Conservation (phyloP, 2,329 filamentous ascomycete genomes). For the Apiospora hydei region DNA sequence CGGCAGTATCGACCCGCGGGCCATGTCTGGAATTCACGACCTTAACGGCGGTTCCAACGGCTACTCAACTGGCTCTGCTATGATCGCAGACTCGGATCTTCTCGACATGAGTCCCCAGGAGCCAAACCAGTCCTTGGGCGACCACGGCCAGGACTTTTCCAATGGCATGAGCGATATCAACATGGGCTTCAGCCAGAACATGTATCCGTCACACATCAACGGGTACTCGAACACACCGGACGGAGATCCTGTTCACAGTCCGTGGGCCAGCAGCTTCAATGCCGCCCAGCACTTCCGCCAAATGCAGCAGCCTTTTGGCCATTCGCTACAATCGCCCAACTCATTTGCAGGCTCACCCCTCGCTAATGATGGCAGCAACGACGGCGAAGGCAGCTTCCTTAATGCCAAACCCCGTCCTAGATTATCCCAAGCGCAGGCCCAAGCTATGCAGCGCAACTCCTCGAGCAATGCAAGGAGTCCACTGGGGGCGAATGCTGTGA, state of each 20-base stretch:
- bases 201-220: conserved; percentile 72
- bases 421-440: conserved; percentile 51
- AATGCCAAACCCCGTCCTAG: conserved; percentile 65
- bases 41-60: conserved; percentile 56
- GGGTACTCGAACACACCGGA: conserved; percentile 93
- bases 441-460: conserved; percentile 74
- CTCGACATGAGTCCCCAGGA: conserved; percentile 73
- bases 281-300: conserved; percentile 77
- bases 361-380: conserved; percentile 56
- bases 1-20: conserved; percentile 81
- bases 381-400: conserved; percentile 61
- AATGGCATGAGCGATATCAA: conserved; percentile 61
- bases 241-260: conserved; percentile 89
- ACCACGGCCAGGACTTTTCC: conserved; percentile 61
- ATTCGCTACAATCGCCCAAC: conserved; percentile 60
- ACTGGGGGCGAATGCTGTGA: conserved; percentile 76
- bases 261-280: conserved; percentile 79
- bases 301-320: conserved; percentile 66
- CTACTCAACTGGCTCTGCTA: conserved; percentile 79
- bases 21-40: conserved; percentile 55
- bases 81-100: conserved; percentile 88
- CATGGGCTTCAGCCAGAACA: conserved; percentile 63
- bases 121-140: conserved; percentile 56
- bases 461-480: conserved; percentile 77
- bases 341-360: conserved; percentile 60